Base-by-base conservation (phyloP, 2,329 filamentous ascomycete species). In the Claviceps purpurea region DNA sequence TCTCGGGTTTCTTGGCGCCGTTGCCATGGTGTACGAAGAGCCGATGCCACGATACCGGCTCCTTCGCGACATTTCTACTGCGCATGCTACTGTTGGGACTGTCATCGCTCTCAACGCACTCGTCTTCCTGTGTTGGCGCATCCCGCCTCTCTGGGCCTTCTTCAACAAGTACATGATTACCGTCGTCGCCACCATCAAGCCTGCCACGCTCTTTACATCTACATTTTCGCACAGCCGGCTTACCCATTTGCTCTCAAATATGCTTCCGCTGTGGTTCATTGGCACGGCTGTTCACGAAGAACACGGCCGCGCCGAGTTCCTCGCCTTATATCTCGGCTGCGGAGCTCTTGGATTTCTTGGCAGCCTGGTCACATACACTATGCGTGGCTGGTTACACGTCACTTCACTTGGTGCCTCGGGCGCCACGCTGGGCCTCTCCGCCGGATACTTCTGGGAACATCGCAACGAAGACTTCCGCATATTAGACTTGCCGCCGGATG, bases 81-180 rank as follows among this genome's bases (percentile, higher is more conserved):
- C 82, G 14, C 72, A 77, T 2, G 80, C 81, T 13, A 88, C 87
- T 2, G 70, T 88, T n/a, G 69, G 73, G 38, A 69, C 71, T 6
- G 65, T 91, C 43, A 72, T 88, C 45, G 71, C 67, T n/a, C 54
- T 75, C 48, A 89, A 89, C 63, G 53, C 75, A 6, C 56, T 72
- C 41, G 69, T 84, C 11, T 82, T 74, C 57, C 52, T 74, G 24
- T 67, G 73, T 30, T 89, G 85, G 82, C 76, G 75, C 57, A 57
- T 81, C 11, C 84, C 85, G 47, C 78, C 79, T 1, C 59, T 81
- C 34, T 91, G 84, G 82, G 66, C 69, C 13, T 50, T 80, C 16
- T 67, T 89, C 58, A 90, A 88, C 67, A 78, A 73, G 56, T 84
- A 84, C 69, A 81, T 87, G 67, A 70, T 85, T 42, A 65, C 83